These are phyloP conservation scores for Trichophyton schoenleinii DNA, from an alignment of 2,329 filamentous ascomycete species.

Conservation along the genomic window DNA sequence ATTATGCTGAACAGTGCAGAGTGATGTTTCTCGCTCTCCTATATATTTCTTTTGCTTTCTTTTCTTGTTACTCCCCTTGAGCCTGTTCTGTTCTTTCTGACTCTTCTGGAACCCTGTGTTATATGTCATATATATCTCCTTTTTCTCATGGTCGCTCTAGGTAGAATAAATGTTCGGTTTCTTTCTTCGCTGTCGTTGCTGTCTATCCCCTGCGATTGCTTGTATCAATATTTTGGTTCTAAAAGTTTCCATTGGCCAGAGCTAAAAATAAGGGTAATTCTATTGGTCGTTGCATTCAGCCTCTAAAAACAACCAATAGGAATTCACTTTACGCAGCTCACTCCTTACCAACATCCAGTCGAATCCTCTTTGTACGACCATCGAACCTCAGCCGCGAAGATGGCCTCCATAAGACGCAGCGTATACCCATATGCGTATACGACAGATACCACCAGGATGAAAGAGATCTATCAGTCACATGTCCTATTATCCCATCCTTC, in stretches of 20 bases:
- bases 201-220: too few relatives aligned
- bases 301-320: too few relatives aligned
- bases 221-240: too few relatives aligned
- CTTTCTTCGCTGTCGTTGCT: background rate
- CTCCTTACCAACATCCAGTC: too few relatives aligned
- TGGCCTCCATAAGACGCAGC: too few relatives aligned
- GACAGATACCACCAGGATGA: background rate
- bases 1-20: background rate
- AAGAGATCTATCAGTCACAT: background rate
- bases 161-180: constrained; percentile 1
- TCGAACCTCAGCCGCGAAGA: too few relatives aligned
- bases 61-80: background rate
- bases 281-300: too few relatives aligned
- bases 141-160: background rate
- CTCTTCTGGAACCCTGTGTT: background rate
- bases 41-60: background rate
- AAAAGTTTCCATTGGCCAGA: too few relatives aligned
- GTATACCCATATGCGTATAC: background rate
- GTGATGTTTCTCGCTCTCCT: background rate
- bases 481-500: background rate
- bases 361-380: too few relatives aligned
- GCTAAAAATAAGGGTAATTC: too few relatives aligned
- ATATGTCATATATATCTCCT: background rate
- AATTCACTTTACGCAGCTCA: too few relatives aligned
- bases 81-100: background rate